Percentiles rank a stretch among this genome's conserved stretches.
phyloP scores from a whole-genome alignment of 352 stramenopile genomes.

The Pythium insidiosum region DNA sequence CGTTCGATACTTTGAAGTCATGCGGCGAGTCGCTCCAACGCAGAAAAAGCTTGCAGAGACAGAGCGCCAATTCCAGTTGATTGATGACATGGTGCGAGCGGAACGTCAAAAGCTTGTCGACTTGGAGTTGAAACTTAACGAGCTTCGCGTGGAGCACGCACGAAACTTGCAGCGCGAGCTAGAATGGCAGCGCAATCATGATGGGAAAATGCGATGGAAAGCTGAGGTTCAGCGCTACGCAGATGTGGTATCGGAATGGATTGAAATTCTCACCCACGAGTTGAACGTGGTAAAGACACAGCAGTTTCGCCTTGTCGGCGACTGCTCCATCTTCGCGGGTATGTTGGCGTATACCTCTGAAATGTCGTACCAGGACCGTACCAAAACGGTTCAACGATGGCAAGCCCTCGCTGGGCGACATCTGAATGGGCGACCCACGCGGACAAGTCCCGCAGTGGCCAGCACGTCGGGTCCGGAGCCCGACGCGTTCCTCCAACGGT shows the following conservation, averaged over 20 bases:
- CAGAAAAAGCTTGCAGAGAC: slow-evolving; percentile 35
- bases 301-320: slow-evolving; percentile 20
- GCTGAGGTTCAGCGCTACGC: slow-evolving; percentile 27
- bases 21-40: slow-evolving; percentile 47
- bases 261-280: slow-evolving; percentile 15
- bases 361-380: slow-evolving; percentile 13
- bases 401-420: slow-evolving; percentile 8
- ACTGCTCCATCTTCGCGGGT: slow-evolving; percentile 27
- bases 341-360: slow-evolving; percentile 23
- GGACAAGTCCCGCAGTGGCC: not conserved
- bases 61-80: slow-evolving; percentile 25
- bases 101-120: slow-evolving; percentile 46
- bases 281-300: slow-evolving; percentile 14
- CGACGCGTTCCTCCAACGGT: slow-evolving; percentile 16
- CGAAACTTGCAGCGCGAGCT: slow-evolving; percentile 26
- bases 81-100: slow-evolving; percentile 26
- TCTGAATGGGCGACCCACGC: slow-evolving; percentile 4
- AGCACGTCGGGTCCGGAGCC: slow-evolving; percentile 11
- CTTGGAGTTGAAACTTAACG: slow-evolving; percentile 39
- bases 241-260: slow-evolving; percentile 30
- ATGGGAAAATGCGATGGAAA: slow-evolving; percentile 34
- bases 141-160: slow-evolving; percentile 24
- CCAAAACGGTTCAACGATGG: slow-evolving; percentile 17
- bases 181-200: slow-evolving; percentile 44
- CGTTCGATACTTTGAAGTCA: slow-evolving; percentile 61